Evolutionary conservation across 192 early-diverging fungal species (phyloP).

Genomic region (Entomortierella lignicola): DNA sequence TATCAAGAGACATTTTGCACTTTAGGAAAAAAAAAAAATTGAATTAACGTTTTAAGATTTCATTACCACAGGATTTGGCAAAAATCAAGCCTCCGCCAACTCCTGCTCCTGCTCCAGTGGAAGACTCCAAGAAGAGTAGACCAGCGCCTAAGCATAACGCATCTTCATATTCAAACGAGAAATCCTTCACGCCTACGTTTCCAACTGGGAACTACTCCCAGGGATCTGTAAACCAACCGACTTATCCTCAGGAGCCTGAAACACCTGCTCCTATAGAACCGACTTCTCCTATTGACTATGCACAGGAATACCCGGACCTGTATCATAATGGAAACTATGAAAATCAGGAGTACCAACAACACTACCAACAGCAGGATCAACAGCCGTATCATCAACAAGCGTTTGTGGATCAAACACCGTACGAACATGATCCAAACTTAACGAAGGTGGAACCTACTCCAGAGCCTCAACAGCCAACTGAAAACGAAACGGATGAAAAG

Average conservation of each 20-base stretch:
- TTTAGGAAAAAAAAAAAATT: too few species aligned
- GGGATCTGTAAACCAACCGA: not conserved
- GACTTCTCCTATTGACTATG: not conserved
- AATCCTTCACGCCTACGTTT: conserved; percentile 29
- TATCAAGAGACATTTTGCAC: too few species aligned
- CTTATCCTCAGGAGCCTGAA: not conserved
- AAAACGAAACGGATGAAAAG: not conserved
- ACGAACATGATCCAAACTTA: conserved; percentile 1
- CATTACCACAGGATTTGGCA: not conserved
- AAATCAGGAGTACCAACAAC: not conserved
- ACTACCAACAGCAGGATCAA: conserved; percentile 5
- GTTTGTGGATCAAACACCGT: not conserved
- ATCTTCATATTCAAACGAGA: conserved; percentile 28
- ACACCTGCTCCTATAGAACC: not conserved
- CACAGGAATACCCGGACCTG: not conserved
- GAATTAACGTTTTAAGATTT: not conserved
- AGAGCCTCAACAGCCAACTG: not conserved
- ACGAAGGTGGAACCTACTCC: not conserved
- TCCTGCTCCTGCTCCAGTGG: not conserved
- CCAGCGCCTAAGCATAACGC: conserved; percentile 22
- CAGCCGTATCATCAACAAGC: conserved; percentile 5
- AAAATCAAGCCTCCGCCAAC: not conserved
- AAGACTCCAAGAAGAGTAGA: conserved; percentile 8
- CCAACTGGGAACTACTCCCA: not conserved
- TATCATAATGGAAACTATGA: not conserved